Percentiles rank a stretch among this genome's conserved stretches.
phyloP scores from a whole-genome alignment of 192 early-diverging fungal species.

The Backusella circina region DNA sequence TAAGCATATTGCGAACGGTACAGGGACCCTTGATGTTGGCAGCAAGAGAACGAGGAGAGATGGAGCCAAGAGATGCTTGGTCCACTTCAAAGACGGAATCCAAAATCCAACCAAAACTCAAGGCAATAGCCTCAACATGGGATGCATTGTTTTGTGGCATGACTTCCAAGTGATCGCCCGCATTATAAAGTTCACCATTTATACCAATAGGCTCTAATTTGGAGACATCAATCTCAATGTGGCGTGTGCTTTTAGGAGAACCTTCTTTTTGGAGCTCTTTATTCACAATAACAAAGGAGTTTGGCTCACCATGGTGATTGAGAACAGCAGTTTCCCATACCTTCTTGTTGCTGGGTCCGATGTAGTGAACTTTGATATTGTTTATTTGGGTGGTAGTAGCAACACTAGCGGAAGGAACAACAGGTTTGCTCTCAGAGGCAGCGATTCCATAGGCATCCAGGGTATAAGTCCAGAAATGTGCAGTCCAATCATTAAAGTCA shows the following conservation, averaged over 20 bases:
- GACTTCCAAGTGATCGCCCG: conserved; percentile 56
- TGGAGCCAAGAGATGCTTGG: conserved; percentile 1
- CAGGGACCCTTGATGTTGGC: conserved; percentile 41
- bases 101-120: conserved; percentile 40
- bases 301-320: conserved; percentile 14
- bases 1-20: conserved; percentile 44
- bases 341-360: neutral
- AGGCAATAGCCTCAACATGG: conserved; percentile 38
- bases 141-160: conserved; percentile 37
- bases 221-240: conserved; percentile 34
- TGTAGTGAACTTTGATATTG: conserved; percentile 9
- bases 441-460: conserved; percentile 10
- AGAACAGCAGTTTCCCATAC: conserved; percentile 5
- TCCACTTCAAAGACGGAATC: conserved; percentile 47
- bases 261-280: conserved; percentile 37
- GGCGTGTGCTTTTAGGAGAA: conserved; percentile 36
- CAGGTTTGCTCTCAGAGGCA: neutral
- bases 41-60: conserved; percentile 44
- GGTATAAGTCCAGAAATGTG: conserved; percentile 27
- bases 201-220: conserved; percentile 5
- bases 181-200: conserved; percentile 26
- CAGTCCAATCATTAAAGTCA: conserved; percentile 22
- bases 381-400: neutral
- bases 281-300: conserved; percentile 23
- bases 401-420: conserved; percentile 8